Evolutionary conservation across 176 grass and related monocot genomes (phyloP), one percentile per base, ranked within the genome.

Genomic region (Pontederia crassipes): DNA sequence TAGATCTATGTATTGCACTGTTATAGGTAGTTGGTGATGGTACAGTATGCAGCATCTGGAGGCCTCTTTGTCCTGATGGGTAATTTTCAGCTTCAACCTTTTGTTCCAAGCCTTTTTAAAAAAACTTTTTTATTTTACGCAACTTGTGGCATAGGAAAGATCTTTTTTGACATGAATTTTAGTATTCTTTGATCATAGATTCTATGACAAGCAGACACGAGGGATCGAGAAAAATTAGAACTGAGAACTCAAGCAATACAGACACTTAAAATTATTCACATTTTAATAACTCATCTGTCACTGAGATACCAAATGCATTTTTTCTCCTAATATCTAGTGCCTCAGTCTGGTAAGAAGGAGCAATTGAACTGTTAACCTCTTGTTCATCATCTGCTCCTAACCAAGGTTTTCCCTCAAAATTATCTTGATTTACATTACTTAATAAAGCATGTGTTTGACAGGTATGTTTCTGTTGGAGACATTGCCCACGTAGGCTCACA

Each of bases 391-490:
- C 32, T 40, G 32, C 32, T 40, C 32, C 32, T 40, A 1, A 40
- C 3, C 32, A 40, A 40, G 32, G 32, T 4, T 2, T 40, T 7
- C 50, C 46, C 49, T 59, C 4, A 32, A 58, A 26, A 13, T 17
- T 14, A 65, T 10, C 50, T 28, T 73, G 50, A 32, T 66, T 77
- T 59, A 64, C 45, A 55, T 24, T 17, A 24, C 59, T 49, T 20
- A 45, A 61, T 35, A 53, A 76, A 46, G 14, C 70, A 53, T 66
- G 55, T 53, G 17, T 28, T 2, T 53, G 56, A 67, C 75, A 97
- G 92, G 78, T 91, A 90, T 80, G 62, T 91, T 48, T 88, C 92
- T 28, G 66, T 85, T 73, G 92, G 92, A 69, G 92, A 97, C 82
- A 64, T 97, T 70, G 87, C 85, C 52, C 81, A 90, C 78, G 75